A percentile compares a stretch with the other conserved stretches of the same genome.
Evolutionary conservation across 495 filamentous ascomycete genomes (phyloP).

Genomic region (Lophium mytilinum): DNA sequence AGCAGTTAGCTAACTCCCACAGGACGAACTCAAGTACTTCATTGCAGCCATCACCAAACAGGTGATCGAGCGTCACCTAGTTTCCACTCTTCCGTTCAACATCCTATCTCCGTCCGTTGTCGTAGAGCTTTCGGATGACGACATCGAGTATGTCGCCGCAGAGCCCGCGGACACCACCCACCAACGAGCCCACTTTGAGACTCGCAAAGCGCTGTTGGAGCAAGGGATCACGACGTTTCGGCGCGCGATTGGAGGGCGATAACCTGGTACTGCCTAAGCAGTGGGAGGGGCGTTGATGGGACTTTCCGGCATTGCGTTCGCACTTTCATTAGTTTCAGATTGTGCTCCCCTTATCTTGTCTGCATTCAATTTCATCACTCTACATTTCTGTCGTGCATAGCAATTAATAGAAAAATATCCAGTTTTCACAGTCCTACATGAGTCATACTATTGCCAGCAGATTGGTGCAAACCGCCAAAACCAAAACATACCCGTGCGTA

Average conservation of each 20-base stretch:
- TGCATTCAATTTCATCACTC: too few relatives aligned
- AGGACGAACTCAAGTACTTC: slow-evolving; percentile 32
- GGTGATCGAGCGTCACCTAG: slow-evolving; percentile 33
- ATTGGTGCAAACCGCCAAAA: too few relatives aligned
- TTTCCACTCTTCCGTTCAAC: slow-evolving; percentile 15
- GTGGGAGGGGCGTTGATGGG: too few relatives aligned
- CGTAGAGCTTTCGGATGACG: slow-evolving; percentile 22
- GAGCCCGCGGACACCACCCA: slow-evolving; percentile 22
- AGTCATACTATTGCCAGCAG: too few relatives aligned
- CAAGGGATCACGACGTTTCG: slow-evolving; percentile 26
- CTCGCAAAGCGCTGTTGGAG: slow-evolving; percentile 20
- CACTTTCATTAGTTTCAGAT: too few relatives aligned
- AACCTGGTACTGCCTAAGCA: too few relatives aligned
- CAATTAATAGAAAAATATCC: too few relatives aligned
- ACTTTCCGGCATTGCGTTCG: too few relatives aligned
- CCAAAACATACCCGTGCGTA: too few relatives aligned
- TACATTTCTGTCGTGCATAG: too few relatives aligned
- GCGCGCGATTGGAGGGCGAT: slow-evolving; percentile 18
- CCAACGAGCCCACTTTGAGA: slow-evolving; percentile 18
- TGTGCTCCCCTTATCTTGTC: too few relatives aligned
- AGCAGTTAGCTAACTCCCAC: background rate
- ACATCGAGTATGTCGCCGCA: slow-evolving; percentile 24
- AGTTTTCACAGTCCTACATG: too few relatives aligned
- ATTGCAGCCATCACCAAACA: slow-evolving; percentile 27
- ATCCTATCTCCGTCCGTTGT: slow-evolving; percentile 27